Evolutionary conservation across 352 stramenopile genomes (phyloP).

Genomic region (Globisporangium iwayamae): DNA sequence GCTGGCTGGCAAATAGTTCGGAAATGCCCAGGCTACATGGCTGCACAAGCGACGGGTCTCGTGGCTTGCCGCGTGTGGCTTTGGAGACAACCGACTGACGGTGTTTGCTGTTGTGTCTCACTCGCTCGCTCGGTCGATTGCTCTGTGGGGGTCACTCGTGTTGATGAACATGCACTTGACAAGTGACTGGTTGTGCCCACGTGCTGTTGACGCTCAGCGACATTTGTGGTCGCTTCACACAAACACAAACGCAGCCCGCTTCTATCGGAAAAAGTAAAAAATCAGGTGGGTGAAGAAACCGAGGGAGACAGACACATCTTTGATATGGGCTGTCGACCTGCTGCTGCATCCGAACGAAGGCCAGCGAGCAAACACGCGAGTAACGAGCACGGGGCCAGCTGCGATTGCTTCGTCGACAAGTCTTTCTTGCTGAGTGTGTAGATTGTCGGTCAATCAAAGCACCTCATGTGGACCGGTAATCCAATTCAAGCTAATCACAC

Average conservation of each 20-base stretch:
- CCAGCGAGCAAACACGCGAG: too few species aligned
- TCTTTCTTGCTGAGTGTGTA: too few species aligned
- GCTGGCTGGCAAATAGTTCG: too few species aligned
- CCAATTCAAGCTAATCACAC: too few species aligned
- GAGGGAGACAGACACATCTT: neutral
- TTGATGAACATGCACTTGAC: neutral
- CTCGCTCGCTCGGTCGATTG: neutral
- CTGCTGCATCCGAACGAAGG: too few species aligned
- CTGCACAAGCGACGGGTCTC: neutral
- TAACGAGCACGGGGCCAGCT: too few species aligned
- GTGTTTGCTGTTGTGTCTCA: neutral
- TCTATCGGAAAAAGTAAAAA: neutral
- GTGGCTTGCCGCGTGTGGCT: neutral
- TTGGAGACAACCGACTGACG: neutral
- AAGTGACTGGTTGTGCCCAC: neutral
- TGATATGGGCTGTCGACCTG: too few species aligned
- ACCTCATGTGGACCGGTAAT: too few species aligned
- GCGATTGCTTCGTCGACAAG: too few species aligned
- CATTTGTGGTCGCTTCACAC: neutral
- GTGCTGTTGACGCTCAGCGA: neutral
- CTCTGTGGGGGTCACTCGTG: neutral
- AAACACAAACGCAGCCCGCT: neutral
- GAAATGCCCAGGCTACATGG: neutral
- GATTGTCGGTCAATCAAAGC: too few species aligned
- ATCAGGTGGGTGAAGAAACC: neutral